Conservation (phyloP, 2,329 filamentous ascomycete species). For the Aaosphaeria pasadenensis region DNA sequence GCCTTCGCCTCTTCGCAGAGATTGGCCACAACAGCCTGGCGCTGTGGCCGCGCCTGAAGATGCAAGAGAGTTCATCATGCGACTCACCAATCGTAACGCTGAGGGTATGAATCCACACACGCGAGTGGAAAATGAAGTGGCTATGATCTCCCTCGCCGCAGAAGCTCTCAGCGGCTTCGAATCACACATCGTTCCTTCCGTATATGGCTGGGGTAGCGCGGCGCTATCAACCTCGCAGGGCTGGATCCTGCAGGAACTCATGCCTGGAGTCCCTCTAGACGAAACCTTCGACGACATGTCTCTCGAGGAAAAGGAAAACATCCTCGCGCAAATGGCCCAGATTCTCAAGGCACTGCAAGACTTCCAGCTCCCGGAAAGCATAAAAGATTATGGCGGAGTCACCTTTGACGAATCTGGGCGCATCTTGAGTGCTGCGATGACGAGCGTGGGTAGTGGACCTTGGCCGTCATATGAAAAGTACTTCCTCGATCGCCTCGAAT, state of each 20-base stretch:
- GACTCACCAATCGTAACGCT: not conserved
- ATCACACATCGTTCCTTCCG: not conserved
- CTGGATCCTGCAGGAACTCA: not conserved
- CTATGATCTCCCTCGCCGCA: not conserved
- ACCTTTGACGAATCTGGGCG: not conserved
- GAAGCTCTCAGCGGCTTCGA: not conserved
- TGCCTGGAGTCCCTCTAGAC: not conserved
- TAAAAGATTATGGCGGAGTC: not conserved
- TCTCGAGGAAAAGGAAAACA: not conserved
- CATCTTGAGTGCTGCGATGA: not conserved
- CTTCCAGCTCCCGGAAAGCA: not conserved
- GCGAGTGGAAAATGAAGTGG: not conserved
- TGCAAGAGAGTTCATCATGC: not conserved
- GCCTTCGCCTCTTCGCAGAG: slow-evolving; percentile 4
- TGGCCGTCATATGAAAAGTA: not conserved
- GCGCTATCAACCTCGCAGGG: not conserved
- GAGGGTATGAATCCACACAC: not conserved
- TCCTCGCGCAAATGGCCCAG: not conserved
- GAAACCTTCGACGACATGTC: not conserved
- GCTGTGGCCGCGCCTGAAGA: not conserved
- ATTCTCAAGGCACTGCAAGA: not conserved
- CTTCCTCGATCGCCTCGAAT: not conserved
- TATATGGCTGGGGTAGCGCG: not conserved
- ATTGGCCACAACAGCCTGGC: not conserved
- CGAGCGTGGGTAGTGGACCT: not conserved